phyloP scores from a whole-genome alignment of 768 basidiomycete genomes.

The Suillus ampliporus region DNA sequence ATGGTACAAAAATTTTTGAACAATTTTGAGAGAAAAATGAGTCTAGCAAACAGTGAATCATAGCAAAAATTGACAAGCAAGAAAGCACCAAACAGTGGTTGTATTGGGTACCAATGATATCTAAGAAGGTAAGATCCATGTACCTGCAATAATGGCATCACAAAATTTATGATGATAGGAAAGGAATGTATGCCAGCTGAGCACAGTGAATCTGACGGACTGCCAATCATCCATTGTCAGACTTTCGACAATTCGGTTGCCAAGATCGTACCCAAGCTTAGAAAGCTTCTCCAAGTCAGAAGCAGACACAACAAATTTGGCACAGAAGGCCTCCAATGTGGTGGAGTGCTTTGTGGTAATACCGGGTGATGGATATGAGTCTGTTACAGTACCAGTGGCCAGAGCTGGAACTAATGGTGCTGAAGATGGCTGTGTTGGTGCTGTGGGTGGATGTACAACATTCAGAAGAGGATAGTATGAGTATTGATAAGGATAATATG shows the following conservation, averaged over 20 bases:
- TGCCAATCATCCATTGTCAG: slow-evolving; percentile 4
- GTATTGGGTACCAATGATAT: not conserved
- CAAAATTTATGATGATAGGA: slow-evolving; percentile 9
- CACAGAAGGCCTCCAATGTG: not conserved
- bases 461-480: not conserved
- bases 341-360: not conserved
- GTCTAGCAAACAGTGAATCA: too few relatives aligned
- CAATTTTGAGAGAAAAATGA: not conserved
- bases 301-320: not conserved
- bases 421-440: not conserved
- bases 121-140: slow-evolving; percentile 5
- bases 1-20: not conserved
- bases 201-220: not conserved
- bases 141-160: slow-evolving; percentile 1
- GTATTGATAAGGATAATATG: slow-evolving; percentile 5
- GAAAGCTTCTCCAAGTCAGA: slow-evolving; percentile 4
- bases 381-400: not conserved
- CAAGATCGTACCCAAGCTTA: slow-evolving; percentile 7
- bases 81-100: not conserved
- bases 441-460: not conserved
- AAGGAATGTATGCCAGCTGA: slow-evolving; percentile 9
- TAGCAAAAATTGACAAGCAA: not conserved
- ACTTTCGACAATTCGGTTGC: slow-evolving; percentile 1
- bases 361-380: not conserved
- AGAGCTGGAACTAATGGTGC: not conserved